A percentile compares a stretch with the other conserved stretches of the same genome.
Conservation (phyloP, 139 green algal species). For the Nannochloris sp. region DNA sequence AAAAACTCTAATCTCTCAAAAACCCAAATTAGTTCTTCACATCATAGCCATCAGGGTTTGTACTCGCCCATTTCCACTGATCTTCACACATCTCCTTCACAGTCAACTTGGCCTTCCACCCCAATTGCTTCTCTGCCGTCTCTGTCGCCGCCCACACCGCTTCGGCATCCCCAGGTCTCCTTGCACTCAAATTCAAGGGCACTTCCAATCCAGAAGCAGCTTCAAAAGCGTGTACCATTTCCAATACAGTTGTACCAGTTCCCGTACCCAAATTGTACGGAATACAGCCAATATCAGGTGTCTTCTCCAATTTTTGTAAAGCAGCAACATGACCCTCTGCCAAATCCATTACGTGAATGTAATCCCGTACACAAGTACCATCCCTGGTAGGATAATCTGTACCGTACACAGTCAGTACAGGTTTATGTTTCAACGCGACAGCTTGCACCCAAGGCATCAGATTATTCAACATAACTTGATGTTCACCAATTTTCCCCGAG, state of each 20-base stretch:
- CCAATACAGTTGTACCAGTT: constrained; percentile 85
- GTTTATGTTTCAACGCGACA: constrained; percentile 81
- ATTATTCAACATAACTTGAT: constrained; percentile 96
- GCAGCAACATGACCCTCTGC: constrained; percentile 80
- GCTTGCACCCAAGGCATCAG: constrained; percentile 98
- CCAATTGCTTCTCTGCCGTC: constrained; percentile 78
- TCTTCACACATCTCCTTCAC: constrained; percentile 90
- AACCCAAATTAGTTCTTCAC: constrained; percentile 14
- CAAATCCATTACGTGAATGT: constrained; percentile 98
- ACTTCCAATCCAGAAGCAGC: constrained; percentile 74
- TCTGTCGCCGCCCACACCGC: constrained; percentile 85
- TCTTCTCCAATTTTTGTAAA: constrained; percentile 65
- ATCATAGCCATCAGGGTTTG: constrained; percentile 86
- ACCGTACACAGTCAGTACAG: constrained; percentile 87
- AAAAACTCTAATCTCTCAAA: too few relatives aligned
- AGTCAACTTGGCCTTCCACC: constrained; percentile 81
- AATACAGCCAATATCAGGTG: constrained; percentile 56
- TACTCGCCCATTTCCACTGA: constrained; percentile 87
- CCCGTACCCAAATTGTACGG: constrained; percentile 93
- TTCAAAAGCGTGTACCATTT: constrained; percentile 92
- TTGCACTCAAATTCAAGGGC: constrained; percentile 45
- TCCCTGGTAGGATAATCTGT: constrained; percentile 88
- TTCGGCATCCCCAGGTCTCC: constrained; percentile 71
- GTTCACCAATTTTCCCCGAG: constrained; percentile 84
- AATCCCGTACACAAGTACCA: constrained; percentile 88